These are phyloP conservation scores for Solanum habrochaites DNA, from an alignment of 257 asterid genomes.

Conservation along the genomic window DNA sequence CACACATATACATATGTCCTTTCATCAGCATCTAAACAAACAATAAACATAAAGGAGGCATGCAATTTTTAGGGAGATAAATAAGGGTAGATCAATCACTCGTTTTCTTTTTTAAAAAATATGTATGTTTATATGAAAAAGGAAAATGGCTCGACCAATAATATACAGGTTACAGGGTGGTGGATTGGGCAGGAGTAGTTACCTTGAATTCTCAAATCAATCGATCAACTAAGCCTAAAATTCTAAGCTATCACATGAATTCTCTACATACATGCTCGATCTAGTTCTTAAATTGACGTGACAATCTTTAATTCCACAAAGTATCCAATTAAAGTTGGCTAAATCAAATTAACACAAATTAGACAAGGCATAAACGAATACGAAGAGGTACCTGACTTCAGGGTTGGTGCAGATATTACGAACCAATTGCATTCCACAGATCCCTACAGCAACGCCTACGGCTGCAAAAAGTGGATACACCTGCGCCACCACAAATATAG, in stretches of 20 bases:
- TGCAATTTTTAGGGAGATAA: not conserved
- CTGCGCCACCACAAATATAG: constrained; percentile 15
- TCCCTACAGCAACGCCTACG: constrained; percentile 79
- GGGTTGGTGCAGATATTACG: constrained; percentile 70
- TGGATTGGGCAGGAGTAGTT: not conserved
- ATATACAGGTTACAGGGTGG: not conserved
- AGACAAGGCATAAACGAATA: not conserved
- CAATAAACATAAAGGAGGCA: not conserved
- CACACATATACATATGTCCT: not conserved
- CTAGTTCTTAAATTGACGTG: not conserved
- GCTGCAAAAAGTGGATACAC: constrained; percentile 84
- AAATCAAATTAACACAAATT: not conserved
- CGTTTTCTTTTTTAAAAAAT: not conserved
- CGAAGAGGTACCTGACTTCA: constrained; percentile 65
- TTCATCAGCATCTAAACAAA: not conserved
- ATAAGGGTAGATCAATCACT: not conserved
- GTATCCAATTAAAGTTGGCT: not conserved
- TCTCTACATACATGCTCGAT: not conserved
- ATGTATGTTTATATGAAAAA: not conserved
- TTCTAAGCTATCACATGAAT: not conserved
- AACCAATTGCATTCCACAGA: constrained; percentile 81
- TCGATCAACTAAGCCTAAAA: not conserved
- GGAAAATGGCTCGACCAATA: not conserved
- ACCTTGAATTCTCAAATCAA: not conserved
- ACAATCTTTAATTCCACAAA: not conserved